Conservation (phyloP, 1,284 basidiomycete species). For the Ceratobasidium sp. region DNA sequence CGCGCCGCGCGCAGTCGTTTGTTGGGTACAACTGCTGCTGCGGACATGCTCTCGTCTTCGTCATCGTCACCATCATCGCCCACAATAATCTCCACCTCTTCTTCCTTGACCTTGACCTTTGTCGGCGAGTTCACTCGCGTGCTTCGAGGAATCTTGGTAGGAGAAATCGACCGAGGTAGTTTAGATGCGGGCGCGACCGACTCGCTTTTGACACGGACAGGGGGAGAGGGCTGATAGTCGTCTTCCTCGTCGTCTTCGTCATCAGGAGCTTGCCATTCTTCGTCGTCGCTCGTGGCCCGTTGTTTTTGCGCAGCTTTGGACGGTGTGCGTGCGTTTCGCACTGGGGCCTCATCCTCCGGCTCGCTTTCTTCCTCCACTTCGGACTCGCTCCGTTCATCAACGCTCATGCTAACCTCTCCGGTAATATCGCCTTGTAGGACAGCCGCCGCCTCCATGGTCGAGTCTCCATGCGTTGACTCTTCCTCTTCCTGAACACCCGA, state of each 20-base stretch:
- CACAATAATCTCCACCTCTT: constrained; percentile 47
- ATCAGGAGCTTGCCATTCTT: constrained; percentile 29
- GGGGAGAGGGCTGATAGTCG: constrained; percentile 15
- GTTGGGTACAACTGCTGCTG: constrained; percentile 45
- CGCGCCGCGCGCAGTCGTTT: constrained; percentile 39
- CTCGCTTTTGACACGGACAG: constrained; percentile 12
- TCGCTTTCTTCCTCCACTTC: constrained; percentile 20
- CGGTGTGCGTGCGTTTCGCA: constrained; percentile 25
- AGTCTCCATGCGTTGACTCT: constrained; percentile 44
- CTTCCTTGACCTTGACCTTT: constrained; percentile 11
- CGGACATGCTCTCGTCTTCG: constrained; percentile 49
- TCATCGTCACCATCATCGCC: constrained; percentile 52
- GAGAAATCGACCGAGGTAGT: neutral
- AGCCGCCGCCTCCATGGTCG: constrained; percentile 23
- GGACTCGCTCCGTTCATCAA: constrained; percentile 16
- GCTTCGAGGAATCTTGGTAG: constrained; percentile 13
- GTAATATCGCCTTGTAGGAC: constrained; percentile 1
- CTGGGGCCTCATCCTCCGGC: constrained; percentile 6
- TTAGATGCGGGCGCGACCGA: neutral
- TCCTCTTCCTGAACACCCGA: constrained; percentile 48
- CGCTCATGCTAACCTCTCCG: constrained; percentile 41
- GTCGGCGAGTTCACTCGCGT: neutral
- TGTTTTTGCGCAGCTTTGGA: constrained; percentile 27
- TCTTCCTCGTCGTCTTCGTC: constrained; percentile 44
- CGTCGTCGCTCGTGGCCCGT: constrained; percentile 19